phyloP scores from a whole-genome alignment of 495 filamentous ascomycete species.

The Penicillium parvum region DNA sequence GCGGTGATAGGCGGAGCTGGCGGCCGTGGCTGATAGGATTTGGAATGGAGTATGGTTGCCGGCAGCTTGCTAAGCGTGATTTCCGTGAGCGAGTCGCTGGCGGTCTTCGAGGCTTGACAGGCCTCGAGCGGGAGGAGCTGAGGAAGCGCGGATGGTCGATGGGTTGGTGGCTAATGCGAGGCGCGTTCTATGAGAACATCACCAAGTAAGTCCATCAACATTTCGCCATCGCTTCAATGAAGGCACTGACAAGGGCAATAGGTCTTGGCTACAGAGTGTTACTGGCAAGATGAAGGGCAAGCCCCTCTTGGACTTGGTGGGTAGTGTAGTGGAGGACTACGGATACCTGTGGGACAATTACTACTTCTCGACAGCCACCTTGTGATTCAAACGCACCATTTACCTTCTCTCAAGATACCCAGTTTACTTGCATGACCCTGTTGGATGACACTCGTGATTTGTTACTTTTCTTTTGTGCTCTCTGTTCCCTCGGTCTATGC shows the following conservation, averaged over 20 bases:
- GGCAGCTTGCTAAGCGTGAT: constrained; percentile 73
- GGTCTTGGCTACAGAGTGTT: constrained; percentile 55
- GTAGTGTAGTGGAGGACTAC: constrained; percentile 86
- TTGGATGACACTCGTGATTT: constrained; percentile 5
- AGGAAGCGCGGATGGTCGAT: constrained; percentile 80
- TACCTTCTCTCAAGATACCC: constrained; percentile 24
- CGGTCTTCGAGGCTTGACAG: constrained; percentile 66
- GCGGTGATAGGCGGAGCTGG: constrained; percentile 64
- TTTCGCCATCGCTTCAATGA: neutral
- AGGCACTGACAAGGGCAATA: constrained; percentile 37
- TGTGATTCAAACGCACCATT: constrained; percentile 35
- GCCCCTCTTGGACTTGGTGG: constrained; percentile 72
- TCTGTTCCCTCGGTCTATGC: constrained; percentile 1
- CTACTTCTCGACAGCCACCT: constrained; percentile 75
- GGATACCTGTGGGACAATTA: constrained; percentile 98
- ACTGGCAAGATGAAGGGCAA: constrained; percentile 67
- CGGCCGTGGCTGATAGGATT: constrained; percentile 87
- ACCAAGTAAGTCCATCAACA: constrained; percentile 56
- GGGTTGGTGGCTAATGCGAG: constrained; percentile 92
- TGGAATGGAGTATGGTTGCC: constrained; percentile 78
- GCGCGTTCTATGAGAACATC: constrained; percentile 92
- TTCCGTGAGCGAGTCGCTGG: constrained; percentile 62
- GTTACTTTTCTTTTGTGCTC: constrained; percentile 10
- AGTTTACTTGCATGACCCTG: constrained; percentile 9
- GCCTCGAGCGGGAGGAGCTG: constrained; percentile 84